Evolutionary conservation across 73 alveolate genomes (phyloP), one percentile per base, ranked within the genome.

Genomic region (Stentor roeselii): DNA sequence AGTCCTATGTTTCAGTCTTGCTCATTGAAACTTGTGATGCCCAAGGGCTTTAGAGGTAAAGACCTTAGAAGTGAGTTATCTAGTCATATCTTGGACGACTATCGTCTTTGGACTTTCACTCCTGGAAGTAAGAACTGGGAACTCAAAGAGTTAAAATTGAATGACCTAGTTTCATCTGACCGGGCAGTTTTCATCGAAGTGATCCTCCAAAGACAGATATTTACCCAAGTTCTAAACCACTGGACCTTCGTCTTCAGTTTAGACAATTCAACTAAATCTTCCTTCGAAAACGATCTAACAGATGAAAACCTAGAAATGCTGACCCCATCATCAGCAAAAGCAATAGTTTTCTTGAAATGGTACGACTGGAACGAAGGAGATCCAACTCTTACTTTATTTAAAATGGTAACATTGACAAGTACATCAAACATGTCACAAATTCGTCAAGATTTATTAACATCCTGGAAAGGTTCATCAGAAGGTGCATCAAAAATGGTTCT

Each of bases 111-210:
- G 80, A 2, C 34, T 21, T 67, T 67, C 80, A 32, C 80, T 21
- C 80, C 80, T 27, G 80, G 80, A 67, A 27, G 34, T 67, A 67
- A 34, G 37, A 67, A 67, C 37, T 67, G 80, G 80, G 80, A 67
- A 40, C 34, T 67, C 34, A 67, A 67, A 67, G 80, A 67, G 41
- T 34, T 67, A 67, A 67, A 67, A 2, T 40, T 32, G 14, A 32
- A 34, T 2, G 80, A 67, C 34, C 15, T 67, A 0, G 50, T 67
- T 1, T 36, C 21, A 34, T 11, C 21, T 14, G 80, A 67, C 21
- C 21, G 34, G 34, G 80, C 80, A 1, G 21, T 67, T 21, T 67
- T 21, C 34, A 67, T 67, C 34, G 41, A 67, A 30, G 80, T 2
- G 1, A 40, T 27, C 15, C 27, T 27, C 42, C 15, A 67, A 21